Base-by-base conservation (phyloP, 2,329 filamentous ascomycete genomes). In the Microascus cirrosus region DNA sequence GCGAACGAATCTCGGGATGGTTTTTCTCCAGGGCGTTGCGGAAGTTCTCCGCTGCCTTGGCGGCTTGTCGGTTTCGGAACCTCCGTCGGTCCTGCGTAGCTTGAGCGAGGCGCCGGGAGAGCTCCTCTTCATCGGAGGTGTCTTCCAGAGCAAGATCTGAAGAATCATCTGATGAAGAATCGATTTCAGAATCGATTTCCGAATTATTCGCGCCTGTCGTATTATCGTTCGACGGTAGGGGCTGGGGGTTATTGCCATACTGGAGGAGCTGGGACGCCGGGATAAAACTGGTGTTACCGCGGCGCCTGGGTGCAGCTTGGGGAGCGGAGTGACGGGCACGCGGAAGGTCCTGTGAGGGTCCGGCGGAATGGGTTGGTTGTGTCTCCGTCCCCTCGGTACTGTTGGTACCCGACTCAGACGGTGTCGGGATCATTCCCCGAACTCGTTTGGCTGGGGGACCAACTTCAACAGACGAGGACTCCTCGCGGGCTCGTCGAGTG, bases 1-100 rank as follows among this genome's bases (percentile, higher is more conserved):
- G 95, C 0, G 85, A 89, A 51, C 73, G 76, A 48, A 99, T 80
- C 57, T 85, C 81, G 0, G 93, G 92, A 68, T 99, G 94, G 55
- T 87, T 77, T 22, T 73, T 70, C 56, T 32, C 62, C 3, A 60
- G 55, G 28, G 36, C 45, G n/a, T 54, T n/a, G 53, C 52, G 52
- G 15, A 58, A 35, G n/a, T 20, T 58, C 48, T 11, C 24, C 5
- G 25, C 55, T 28, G 20, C 71, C 68, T 11, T 61, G 55, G 39
- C 51, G 54, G 63, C 54, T 66, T 67, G 39, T 62, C 66, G 2
- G 58, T 51, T 22, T 60, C 70, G 61, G 61, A 66, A 74, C 4
- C 66, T 73, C 22, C 71, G 75, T 25, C 71, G 71, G 5, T 60
- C 61, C 8, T 57, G 58, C 3, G 65, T 62, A 22, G 39, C 51